Conservation (phyloP, 805 yeast genomes). For the Candida wancherniae region DNA sequence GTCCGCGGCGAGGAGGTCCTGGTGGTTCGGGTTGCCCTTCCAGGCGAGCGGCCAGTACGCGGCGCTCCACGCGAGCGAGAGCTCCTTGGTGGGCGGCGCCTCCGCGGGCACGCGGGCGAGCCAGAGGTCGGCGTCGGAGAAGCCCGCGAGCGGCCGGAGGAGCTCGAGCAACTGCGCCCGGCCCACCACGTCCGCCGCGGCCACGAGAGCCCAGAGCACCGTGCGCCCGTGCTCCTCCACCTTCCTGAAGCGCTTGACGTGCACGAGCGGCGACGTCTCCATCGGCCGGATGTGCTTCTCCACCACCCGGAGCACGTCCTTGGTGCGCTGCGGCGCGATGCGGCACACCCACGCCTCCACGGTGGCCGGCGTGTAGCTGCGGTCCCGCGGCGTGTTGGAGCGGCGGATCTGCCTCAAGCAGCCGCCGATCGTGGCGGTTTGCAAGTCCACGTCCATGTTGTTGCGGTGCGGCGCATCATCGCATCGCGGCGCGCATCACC, state of each 20-base stretch:
- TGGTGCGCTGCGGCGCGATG: slow-evolving; percentile 36
- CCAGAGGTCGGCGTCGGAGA: slow-evolving; percentile 11
- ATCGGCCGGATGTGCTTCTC: slow-evolving; percentile 23
- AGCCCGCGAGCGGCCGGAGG: slow-evolving; percentile 7
- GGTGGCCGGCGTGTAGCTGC: slow-evolving; percentile 22
- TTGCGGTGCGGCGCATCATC: too few relatives aligned
- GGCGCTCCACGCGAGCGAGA: slow-evolving; percentile 59
- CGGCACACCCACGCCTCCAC: slow-evolving; percentile 46
- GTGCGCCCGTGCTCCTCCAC: too few relatives aligned
- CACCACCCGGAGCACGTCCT: slow-evolving; percentile 22
- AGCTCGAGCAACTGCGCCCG: slow-evolving; percentile 23
- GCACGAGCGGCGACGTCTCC: slow-evolving; percentile 28
- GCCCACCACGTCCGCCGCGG: neutral
- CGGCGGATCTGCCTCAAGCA: slow-evolving; percentile 43
- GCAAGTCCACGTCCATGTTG: slow-evolving; percentile 44
- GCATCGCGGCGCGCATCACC: too few relatives aligned
- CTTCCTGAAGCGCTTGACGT: slow-evolving; percentile 55
- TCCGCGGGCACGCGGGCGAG: slow-evolving; percentile 46
- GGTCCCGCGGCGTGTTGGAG: slow-evolving; percentile 13
- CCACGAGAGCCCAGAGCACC: slow-evolving; percentile 1
- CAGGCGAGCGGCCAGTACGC: slow-evolving; percentile 84
- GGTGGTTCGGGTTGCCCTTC: slow-evolving; percentile 87
- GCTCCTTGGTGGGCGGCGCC: slow-evolving; percentile 70
- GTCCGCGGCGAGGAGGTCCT: slow-evolving; percentile 52
- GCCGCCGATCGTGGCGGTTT: slow-evolving; percentile 41